These are phyloP conservation scores for Amaranthus palmeri DNA, from an alignment of 148 eudicot genomes.

Conservation along the genomic window DNA sequence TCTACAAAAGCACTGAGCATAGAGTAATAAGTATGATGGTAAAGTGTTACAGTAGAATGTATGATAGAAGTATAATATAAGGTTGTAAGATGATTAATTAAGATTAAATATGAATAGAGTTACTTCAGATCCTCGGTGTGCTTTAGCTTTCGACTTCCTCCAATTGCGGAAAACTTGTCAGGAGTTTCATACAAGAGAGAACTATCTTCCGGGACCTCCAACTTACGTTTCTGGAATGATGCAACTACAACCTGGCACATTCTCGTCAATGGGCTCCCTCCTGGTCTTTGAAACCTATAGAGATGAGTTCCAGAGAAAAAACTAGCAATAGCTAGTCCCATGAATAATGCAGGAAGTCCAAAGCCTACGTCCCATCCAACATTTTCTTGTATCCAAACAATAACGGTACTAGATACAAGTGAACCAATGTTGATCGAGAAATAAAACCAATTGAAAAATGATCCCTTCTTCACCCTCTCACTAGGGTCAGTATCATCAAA, in stretches of 20 bases:
- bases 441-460: slow-evolving; percentile 42
- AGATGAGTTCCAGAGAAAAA: slow-evolving; percentile 38
- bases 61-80: too few relatives aligned
- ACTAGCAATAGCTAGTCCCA: slow-evolving; percentile 31
- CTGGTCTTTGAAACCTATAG: slow-evolving; percentile 35
- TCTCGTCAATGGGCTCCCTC: slow-evolving; percentile 32
- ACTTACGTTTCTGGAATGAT: slow-evolving; percentile 20
- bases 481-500: slow-evolving; percentile 39
- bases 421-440: slow-evolving; percentile 35
- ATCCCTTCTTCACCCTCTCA: slow-evolving; percentile 38
- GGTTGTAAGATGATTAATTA: too few relatives aligned
- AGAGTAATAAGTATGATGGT: neutral
- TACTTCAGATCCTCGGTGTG: slow-evolving; percentile 38
- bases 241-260: slow-evolving; percentile 38
- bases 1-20: neutral
- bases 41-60: too few relatives aligned
- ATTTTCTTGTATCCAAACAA: slow-evolving; percentile 43
- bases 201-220: slow-evolving; percentile 25
- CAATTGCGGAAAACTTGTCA: slow-evolving; percentile 22
- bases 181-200: slow-evolving; percentile 34
- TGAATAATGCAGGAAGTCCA: slow-evolving; percentile 33
- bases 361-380: slow-evolving; percentile 45
- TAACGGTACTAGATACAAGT: slow-evolving; percentile 31
- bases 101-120: slow-evolving; percentile 10
- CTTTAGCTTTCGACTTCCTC: slow-evolving; percentile 41